phyloP scores from a whole-genome alignment of 1,284 basidiomycete genomes.

The Fistulina hepatica region DNA sequence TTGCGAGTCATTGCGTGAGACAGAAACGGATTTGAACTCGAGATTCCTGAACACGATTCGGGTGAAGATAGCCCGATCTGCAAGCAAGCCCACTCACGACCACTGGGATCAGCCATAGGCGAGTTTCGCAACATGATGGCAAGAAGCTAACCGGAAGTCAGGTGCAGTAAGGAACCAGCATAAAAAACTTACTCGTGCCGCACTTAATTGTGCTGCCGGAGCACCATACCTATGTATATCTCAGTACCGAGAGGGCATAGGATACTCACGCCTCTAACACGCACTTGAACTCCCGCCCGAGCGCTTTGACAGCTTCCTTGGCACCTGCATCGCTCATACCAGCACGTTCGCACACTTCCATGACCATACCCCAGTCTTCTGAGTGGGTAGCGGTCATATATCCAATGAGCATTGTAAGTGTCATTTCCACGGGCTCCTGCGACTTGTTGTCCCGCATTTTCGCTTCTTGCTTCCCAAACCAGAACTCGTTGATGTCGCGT shows the following conservation, averaged over 20 bases:
- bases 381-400: constrained; percentile 64
- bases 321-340: constrained; percentile 55
- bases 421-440: too few species aligned
- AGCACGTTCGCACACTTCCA: constrained; percentile 69
- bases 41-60: too few species aligned
- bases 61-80: too few species aligned
- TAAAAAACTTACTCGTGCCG: constrained; percentile 45
- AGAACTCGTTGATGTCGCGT: too few species aligned
- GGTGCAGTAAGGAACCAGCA: constrained; percentile 6
- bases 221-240: constrained; percentile 47
- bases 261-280: constrained; percentile 19
- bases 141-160: constrained; percentile 46
- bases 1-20: constrained; percentile 59
- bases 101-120: too few species aligned
- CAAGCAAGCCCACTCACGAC: too few species aligned
- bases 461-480: too few species aligned
- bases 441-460: too few species aligned
- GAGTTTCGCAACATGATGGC: constrained; percentile 73
- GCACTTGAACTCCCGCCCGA: constrained; percentile 69
- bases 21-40: constrained; percentile 53
- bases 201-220: constrained; percentile 57
- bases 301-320: constrained; percentile 62
- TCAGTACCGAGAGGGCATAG: constrained; percentile 4
- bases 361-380: constrained; percentile 67
- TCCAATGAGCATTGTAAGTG: constrained; percentile 34